Conservation (phyloP, 1,284 basidiomycete species). For the Neonothopanus nambi region DNA sequence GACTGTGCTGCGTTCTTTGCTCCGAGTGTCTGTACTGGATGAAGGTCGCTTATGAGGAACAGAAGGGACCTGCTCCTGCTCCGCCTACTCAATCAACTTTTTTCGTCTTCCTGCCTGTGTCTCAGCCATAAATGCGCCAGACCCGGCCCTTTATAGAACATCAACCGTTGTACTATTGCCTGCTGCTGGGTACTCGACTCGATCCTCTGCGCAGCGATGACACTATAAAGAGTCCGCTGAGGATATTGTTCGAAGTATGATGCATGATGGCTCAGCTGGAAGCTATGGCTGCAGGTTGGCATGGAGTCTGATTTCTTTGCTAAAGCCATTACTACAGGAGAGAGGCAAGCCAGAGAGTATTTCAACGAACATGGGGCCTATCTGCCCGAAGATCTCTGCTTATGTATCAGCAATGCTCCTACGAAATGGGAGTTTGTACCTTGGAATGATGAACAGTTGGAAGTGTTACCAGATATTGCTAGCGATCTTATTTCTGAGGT, state of each 20-base stretch:
- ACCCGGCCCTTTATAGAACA: no score
- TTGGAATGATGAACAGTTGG: constrained; percentile 48
- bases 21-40: no score
- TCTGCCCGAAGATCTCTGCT: constrained; percentile 74
- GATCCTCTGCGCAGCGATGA: constrained; percentile 59
- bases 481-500: constrained; percentile 11
- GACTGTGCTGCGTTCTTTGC: no score
- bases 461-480: constrained; percentile 44
- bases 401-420: constrained; percentile 70
- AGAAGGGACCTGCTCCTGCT: no score
- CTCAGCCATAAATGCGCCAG: no score
- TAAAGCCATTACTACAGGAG: constrained; percentile 48
- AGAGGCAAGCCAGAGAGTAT: constrained; percentile 57
- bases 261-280: constrained; percentile 64
- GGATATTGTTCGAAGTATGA: constrained; percentile 59
- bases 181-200: no score
- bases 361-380: constrained; percentile 73
- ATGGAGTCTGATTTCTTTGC: not conserved
- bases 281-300: constrained; percentile 62
- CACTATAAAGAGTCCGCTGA: constrained; percentile 66
- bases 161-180: no score
- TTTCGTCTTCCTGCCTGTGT: no score
- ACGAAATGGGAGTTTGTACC: constrained; percentile 68
- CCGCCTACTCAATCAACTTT: no score
- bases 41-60: no score